Percentiles rank a stretch among this genome's conserved stretches.
Conservation (phyloP, 345 rosid genomes). For the Pistacia atlantica region DNA sequence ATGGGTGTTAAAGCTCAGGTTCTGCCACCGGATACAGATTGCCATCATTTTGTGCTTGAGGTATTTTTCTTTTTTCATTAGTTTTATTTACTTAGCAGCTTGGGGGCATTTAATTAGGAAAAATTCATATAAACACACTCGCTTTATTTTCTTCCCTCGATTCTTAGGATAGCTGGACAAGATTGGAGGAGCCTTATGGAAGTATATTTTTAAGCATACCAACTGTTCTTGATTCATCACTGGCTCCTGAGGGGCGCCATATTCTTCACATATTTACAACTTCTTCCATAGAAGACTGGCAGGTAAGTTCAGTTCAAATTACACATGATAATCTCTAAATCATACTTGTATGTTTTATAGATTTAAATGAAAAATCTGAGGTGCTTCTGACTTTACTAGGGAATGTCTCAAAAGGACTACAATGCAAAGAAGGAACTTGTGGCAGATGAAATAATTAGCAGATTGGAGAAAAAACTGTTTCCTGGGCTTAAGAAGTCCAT, state of each 20-base stretch:
- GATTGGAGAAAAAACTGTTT: constrained; percentile 84
- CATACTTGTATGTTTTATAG: background rate
- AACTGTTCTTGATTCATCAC: constrained; percentile 79
- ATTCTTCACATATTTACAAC: constrained; percentile 91
- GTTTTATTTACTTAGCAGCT: constrained; percentile 16
- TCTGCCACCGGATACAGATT: constrained; percentile 89
- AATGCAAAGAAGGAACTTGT: constrained; percentile 75
- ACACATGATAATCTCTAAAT: background rate
- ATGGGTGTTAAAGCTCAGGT: constrained; percentile 87
- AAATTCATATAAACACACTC: background rate
- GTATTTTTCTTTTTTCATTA: constrained; percentile 35
- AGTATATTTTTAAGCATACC: constrained; percentile 98
- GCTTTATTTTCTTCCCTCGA: background rate
- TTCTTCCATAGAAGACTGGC: constrained; percentile 87
- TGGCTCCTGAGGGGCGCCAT: constrained; percentile 85
- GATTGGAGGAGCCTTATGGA: constrained; percentile 82
- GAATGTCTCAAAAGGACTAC: constrained; percentile 69
- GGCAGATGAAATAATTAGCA: constrained; percentile 62
- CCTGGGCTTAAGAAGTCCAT: constrained; percentile 80
- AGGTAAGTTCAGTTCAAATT: constrained; percentile 45
- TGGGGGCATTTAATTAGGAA: background rate
- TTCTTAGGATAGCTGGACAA: constrained; percentile 68
- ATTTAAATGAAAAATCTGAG: no score
- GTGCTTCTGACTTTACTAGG: constrained; percentile 42
- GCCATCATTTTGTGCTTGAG: constrained; percentile 96